Percentiles rank a stretch among this genome's conserved stretches.
Evolutionary conservation across 805 yeast genomes (phyloP).

Genomic region (Monosporozyma siamensis): DNA sequence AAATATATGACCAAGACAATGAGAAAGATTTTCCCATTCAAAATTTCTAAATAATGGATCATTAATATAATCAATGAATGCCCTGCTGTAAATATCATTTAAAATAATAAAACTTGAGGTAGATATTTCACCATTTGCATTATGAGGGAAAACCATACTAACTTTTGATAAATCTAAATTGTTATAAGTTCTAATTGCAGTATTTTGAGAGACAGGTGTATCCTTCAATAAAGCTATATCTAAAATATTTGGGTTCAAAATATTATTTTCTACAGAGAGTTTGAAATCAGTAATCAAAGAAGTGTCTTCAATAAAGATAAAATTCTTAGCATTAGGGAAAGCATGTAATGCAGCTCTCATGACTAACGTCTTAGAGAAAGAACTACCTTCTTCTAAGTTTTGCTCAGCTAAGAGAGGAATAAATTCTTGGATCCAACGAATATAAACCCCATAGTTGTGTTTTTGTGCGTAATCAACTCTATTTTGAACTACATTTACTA

Average conservation of each 20-base stretch:
- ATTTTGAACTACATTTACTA: conserved; percentile 69
- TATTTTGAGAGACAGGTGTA: conserved; percentile 47
- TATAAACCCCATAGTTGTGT: conserved; percentile 74
- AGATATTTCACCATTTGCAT: conserved; percentile 46
- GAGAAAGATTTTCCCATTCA: conserved; percentile 34
- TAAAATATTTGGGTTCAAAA: conserved; percentile 52
- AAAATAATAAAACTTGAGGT: conserved; percentile 63
- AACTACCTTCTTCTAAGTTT: conserved; percentile 25
- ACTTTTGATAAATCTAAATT: conserved; percentile 46
- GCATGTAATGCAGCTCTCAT: conserved; percentile 88
- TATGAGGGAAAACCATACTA: conserved; percentile 60
- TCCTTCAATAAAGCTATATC: conserved; percentile 57
- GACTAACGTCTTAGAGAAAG: conserved; percentile 21
- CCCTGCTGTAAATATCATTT: conserved; percentile 55
- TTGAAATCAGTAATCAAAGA: conserved; percentile 66
- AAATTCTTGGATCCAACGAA: conserved; percentile 81
- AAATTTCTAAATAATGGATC: conserved; percentile 65
- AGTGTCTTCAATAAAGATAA: conserved; percentile 79
- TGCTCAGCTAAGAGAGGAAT: conserved; percentile 46
- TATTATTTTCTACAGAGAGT: conserved; percentile 48
- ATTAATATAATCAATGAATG: conserved; percentile 70
- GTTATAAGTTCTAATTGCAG: conserved; percentile 45
- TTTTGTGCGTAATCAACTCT: conserved; percentile 80
- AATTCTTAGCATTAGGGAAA: conserved; percentile 82
- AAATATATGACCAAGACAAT: conserved; percentile 70